These are phyloP conservation scores for Gremmenia infestans DNA, from an alignment of 2,329 filamentous ascomycete genomes.

Conservation along the genomic window DNA sequence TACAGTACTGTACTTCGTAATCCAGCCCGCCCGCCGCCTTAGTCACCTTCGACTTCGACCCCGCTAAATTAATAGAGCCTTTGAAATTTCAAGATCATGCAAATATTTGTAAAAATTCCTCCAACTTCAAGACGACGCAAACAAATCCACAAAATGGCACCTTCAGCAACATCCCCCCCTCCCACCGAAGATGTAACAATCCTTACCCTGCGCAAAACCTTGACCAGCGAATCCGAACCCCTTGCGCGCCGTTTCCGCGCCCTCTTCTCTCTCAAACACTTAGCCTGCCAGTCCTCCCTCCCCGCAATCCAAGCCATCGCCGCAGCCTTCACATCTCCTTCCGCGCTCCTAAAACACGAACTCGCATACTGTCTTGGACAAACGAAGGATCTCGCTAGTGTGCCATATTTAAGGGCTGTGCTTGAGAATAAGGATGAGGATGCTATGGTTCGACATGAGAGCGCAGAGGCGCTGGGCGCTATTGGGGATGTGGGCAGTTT, in stretches of 20 bases:
- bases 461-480: slow-evolving; percentile 89
- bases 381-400: slow-evolving; percentile 70
- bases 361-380: slow-evolving; percentile 96
- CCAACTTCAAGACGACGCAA: not conserved
- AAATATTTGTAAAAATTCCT: no score
- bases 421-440: slow-evolving; percentile 79
- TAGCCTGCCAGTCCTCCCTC: slow-evolving; percentile 62
- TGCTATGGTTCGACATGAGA: slow-evolving; percentile 93
- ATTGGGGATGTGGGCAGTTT: slow-evolving; percentile 72
- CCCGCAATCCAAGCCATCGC: slow-evolving; percentile 76
- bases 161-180: slow-evolving; percentile 28
- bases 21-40: no score
- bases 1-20: no score
- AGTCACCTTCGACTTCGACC: no score
- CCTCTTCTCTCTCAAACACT: slow-evolving; percentile 94
- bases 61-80: no score
- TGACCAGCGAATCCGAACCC: slow-evolving; percentile 74
- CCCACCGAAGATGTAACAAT: slow-evolving; percentile 34
- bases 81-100: no score
- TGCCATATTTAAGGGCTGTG: slow-evolving; percentile 67
- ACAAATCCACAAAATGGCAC: slow-evolving; percentile 27
- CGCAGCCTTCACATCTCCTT: slow-evolving; percentile 77
- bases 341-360: slow-evolving; percentile 91
- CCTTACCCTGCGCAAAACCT: slow-evolving; percentile 59
- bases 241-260: slow-evolving; percentile 90